Percentiles rank a stretch among this genome's conserved stretches.
Conservation (phyloP, 768 basidiomycete species). For the Pilatotrama ljubarskyi region DNA sequence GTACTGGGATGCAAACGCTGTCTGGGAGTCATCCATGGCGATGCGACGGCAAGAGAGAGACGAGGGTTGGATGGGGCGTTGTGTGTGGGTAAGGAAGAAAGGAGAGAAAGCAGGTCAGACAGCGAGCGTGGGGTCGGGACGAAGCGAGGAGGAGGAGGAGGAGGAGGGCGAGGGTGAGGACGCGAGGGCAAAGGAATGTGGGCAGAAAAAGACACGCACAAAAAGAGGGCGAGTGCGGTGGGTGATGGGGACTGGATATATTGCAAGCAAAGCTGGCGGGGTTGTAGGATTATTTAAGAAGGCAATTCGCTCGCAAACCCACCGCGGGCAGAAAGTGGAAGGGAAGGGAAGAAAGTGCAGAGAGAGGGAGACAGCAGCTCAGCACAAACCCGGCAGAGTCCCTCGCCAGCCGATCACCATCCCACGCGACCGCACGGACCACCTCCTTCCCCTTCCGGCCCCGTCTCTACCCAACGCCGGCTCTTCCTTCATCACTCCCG, state of each 20-base stretch:
- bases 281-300: slow-evolving; percentile 17
- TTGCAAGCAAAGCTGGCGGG: too few relatives aligned
- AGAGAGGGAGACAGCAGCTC: slow-evolving; percentile 15
- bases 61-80: slow-evolving; percentile 2
- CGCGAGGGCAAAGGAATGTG: slow-evolving; percentile 32
- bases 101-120: slow-evolving; percentile 54
- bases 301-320: slow-evolving; percentile 18
- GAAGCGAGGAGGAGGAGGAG: too few relatives aligned
- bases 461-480: background rate
- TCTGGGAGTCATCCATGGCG: slow-evolving; percentile 73
- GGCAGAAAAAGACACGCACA: slow-evolving; percentile 28
- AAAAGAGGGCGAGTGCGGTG: slow-evolving; percentile 27
- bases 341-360: slow-evolving; percentile 8
- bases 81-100: slow-evolving; percentile 52
- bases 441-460: slow-evolving; percentile 2
- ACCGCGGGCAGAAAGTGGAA: slow-evolving; percentile 22
- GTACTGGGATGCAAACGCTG: slow-evolving; percentile 69
- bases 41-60: slow-evolving; percentile 15
- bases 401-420: slow-evolving; percentile 15
- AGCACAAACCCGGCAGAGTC: background rate
- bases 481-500: background rate
- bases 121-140: slow-evolving; percentile 39
- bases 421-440: slow-evolving; percentile 29
- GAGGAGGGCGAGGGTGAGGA: background rate
- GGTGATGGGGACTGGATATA: slow-evolving; percentile 16